phyloP scores from a whole-genome alignment of 2,329 filamentous ascomycete genomes.

The Curvularia sp. region DNA sequence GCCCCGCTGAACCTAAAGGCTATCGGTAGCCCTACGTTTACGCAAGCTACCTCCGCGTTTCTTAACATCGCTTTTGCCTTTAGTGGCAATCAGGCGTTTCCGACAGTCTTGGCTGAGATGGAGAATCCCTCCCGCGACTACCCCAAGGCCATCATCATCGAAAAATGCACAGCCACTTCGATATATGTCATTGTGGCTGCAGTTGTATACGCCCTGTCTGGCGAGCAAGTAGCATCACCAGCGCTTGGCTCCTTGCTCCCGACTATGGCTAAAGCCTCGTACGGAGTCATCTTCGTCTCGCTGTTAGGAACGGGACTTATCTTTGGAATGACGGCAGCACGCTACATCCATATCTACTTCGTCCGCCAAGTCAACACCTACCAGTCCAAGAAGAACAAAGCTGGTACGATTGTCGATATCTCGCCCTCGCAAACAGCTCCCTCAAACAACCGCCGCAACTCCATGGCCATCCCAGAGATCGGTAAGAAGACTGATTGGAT shows the following conservation, averaged over 20 bases:
- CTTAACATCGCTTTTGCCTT: slow-evolving; percentile 41
- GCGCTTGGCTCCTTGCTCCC: slow-evolving; percentile 32
- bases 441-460: slow-evolving; percentile 23
- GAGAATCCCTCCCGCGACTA: slow-evolving; percentile 37
- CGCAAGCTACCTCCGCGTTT: slow-evolving; percentile 32
- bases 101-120: slow-evolving; percentile 39
- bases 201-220: slow-evolving; percentile 34
- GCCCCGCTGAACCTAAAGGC: slow-evolving; percentile 34
- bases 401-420: slow-evolving; percentile 7
- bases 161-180: slow-evolving; percentile 32
- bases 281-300: slow-evolving; percentile 31
- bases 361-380: slow-evolving; percentile 27
- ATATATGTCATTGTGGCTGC: slow-evolving; percentile 34
- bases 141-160: slow-evolving; percentile 35
- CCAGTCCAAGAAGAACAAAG: slow-evolving; percentile 21
- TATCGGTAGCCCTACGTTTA: slow-evolving; percentile 33
- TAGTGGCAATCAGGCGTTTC: slow-evolving; percentile 39
- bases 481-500: slow-evolving; percentile 28
- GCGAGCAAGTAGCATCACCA: slow-evolving; percentile 36
- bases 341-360: slow-evolving; percentile 35
- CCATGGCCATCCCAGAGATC: slow-evolving; percentile 19
- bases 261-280: slow-evolving; percentile 34
- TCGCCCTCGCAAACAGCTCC: slow-evolving; percentile 8
- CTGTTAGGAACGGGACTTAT: slow-evolving; percentile 36
- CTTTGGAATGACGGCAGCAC: slow-evolving; percentile 34